Conservation (phyloP, 2,329 filamentous ascomycete species). For the Lecanoromycetidae sp. region DNA sequence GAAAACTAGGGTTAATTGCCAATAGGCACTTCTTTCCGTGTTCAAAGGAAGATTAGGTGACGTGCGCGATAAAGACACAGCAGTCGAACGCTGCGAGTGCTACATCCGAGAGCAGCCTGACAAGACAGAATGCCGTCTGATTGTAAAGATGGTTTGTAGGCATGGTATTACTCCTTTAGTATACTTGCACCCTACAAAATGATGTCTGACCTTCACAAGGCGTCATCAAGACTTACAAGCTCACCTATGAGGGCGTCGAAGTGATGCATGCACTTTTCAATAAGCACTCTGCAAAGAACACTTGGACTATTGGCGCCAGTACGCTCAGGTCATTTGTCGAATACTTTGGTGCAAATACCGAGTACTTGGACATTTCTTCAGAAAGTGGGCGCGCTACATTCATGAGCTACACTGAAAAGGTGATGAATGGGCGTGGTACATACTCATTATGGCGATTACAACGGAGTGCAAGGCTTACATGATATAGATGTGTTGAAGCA, state of each 20-base stretch:
- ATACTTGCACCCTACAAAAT: not conserved
- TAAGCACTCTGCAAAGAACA: conserved; percentile 41
- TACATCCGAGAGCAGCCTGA: conserved; percentile 45
- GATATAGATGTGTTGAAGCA: conserved; percentile 48
- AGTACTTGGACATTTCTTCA: conserved; percentile 50
- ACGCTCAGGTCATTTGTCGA: conserved; percentile 50
- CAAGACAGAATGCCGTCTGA: conserved; percentile 47
- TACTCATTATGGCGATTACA: not conserved
- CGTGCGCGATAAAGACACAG: conserved; percentile 43
- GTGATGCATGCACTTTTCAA: conserved; percentile 55
- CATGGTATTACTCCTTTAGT: conserved; percentile 33
- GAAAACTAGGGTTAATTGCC: not conserved
- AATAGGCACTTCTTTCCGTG: conserved; percentile 45
- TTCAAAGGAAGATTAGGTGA: conserved; percentile 49
- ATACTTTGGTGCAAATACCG: conserved; percentile 52
- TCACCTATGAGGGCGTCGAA: conserved; percentile 51
- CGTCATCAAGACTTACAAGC: conserved; percentile 52
- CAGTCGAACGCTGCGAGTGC: conserved; percentile 51
- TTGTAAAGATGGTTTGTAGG: conserved; percentile 50
- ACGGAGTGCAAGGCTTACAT: conserved; percentile 3
- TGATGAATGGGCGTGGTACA: conserved; percentile 47
- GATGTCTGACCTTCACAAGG: conserved; percentile 27
- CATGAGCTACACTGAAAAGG: conserved; percentile 55
- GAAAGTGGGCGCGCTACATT: conserved; percentile 48
- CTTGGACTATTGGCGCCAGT: conserved; percentile 46